A percentile compares a stretch with the other conserved stretches of the same genome.
phyloP scores from a whole-genome alignment of 1,139 yeast species.

The Taiozyma onychis region DNA sequence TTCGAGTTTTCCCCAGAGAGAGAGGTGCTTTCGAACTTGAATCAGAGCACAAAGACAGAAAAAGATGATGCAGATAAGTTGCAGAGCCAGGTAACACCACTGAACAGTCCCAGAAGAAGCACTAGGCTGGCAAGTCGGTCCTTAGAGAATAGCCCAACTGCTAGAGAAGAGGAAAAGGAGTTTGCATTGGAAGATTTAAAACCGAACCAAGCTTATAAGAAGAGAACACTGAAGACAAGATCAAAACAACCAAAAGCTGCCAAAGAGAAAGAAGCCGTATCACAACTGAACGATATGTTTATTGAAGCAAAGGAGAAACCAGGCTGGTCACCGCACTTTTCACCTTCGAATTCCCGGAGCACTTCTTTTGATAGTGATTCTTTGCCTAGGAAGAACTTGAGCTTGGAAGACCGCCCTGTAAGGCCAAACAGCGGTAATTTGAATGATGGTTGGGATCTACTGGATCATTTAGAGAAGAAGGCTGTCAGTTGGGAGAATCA shows the following conservation, averaged over 20 bases:
- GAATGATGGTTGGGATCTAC: constrained; percentile 15
- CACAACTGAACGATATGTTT: constrained; percentile 10
- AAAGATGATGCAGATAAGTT: not conserved
- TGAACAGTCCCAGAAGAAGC: not conserved
- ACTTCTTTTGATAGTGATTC: not conserved
- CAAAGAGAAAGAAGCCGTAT: not conserved
- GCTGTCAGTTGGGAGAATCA: not conserved
- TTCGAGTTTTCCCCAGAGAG: constrained; percentile 3
- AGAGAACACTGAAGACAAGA: not conserved
- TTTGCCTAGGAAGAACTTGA: not conserved
- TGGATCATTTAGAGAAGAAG: constrained; percentile 6
- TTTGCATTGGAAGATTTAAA: not conserved
- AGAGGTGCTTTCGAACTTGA: not conserved
- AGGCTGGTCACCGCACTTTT: constrained; percentile 14
- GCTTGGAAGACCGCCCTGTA: not conserved
- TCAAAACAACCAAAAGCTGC: not conserved
- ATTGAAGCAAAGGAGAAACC: constrained; percentile 21
- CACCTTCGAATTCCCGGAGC: constrained; percentile 3
- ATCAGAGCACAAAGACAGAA: not conserved
- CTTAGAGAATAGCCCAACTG: not conserved
- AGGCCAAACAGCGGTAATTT: not conserved
- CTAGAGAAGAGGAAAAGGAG: not conserved
- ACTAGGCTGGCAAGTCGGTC: not conserved
- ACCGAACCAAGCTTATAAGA: not conserved
- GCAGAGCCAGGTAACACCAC: not conserved